Percentiles rank a stretch among this genome's conserved stretches.
These are phyloP conservation scores for Backusella tarrabulga DNA, from an alignment of 192 early-diverging fungal genomes.

Conservation along the genomic window DNA sequence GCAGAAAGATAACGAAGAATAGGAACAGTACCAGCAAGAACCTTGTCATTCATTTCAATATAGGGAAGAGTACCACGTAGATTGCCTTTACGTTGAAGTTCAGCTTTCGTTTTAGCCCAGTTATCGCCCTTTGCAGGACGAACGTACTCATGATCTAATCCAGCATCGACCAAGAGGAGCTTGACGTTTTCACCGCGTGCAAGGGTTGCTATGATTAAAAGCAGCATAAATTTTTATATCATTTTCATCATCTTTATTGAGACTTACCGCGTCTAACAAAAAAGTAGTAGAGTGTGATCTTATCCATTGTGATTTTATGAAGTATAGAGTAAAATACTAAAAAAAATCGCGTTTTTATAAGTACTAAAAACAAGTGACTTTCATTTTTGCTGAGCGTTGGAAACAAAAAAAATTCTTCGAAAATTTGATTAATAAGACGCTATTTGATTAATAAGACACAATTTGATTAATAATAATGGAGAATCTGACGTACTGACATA, in stretches of 20 bases:
- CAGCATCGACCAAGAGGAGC: background rate
- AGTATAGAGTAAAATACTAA: background rate
- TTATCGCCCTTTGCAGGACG: background rate
- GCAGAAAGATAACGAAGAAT: background rate
- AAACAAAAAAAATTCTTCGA: background rate
- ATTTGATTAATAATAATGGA: background rate
- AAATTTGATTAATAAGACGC: background rate
- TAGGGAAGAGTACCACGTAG: background rate
- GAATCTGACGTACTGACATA: background rate
- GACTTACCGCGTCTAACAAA: background rate
- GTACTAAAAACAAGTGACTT: background rate
- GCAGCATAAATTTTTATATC: background rate
- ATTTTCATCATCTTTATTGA: background rate
- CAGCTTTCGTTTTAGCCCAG: background rate
- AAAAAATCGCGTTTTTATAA: background rate
- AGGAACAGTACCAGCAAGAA: background rate
- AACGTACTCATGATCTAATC: background rate
- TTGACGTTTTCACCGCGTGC: slow-evolving; percentile 3
- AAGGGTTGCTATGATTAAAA: background rate
- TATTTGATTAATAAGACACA: too few relatives aligned
- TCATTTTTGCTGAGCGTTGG: background rate
- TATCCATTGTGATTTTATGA: background rate
- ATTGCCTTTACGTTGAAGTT: background rate
- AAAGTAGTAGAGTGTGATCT: background rate
- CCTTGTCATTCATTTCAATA: background rate